Base-by-base conservation (phyloP, 306 rosid genomes). In the Styphnolobium japonicum region DNA sequence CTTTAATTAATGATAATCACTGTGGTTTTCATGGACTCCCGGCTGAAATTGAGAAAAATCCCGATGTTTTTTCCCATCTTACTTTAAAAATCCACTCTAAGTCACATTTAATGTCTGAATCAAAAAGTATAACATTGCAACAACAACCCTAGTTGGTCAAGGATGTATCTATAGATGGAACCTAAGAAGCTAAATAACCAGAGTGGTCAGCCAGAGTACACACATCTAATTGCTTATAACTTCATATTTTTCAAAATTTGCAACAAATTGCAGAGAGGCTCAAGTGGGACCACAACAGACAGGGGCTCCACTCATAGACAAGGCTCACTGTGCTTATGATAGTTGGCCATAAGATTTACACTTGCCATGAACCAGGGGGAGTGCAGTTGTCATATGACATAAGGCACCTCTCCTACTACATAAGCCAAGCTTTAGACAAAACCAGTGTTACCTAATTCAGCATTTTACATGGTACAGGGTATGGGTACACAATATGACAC, bases 121-220 rank as follows among this genome's bases (percentile, higher is more conserved):
- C 23, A 65, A 15, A 7, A 64, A 15, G 39, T 8, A 61, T 48
- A 71, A 34, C 23, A 16, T 37, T 11, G 16, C 67, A 57, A 43
- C 67, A 22, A 62, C 36, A 71, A 39, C 46, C 42, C 39, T 71
- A 63, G 33, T 51, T 73, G 37, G 34, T 43, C 62, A 80, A 78
- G 18, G 16, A 57, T 37, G 67, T 5, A 62, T 61, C n/a, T 4
- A 34, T 6, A 61, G 49, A 60, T 60, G 36, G 33, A 22, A 31
- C 40, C 76, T 46, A 21, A 31, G 46, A 62, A 51, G 5, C 61
- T 51, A 60, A 52, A 49, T 31, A 40, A 61, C 19, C 55, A 65
- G 43, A 39, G 45, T n/a, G 3, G 52, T 27, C 18, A 33, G 55
- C 22, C 75, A 56, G 43, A 66, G 25, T 15, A 34, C 33, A 11